phyloP scores from a whole-genome alignment of 2,329 filamentous ascomycete genomes.

The Calonectria crousiana region DNA sequence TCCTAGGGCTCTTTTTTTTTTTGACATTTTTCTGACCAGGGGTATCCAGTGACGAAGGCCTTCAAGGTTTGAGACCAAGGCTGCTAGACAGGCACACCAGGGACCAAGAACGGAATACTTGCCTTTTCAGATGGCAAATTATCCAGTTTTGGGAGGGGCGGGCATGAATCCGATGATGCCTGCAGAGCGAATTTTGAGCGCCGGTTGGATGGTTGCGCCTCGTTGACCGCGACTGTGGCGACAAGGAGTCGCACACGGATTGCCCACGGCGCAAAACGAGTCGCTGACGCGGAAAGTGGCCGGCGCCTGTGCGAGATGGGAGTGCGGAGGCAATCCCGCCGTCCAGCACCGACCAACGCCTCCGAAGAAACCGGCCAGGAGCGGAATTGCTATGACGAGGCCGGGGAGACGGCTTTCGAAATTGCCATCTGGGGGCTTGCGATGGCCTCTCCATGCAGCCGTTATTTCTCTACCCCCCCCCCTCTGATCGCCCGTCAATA shows the following conservation, averaged over 20 bases:
- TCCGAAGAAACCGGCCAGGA: not conserved
- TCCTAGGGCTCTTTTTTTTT: slow-evolving; percentile 4
- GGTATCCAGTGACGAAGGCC: not conserved
- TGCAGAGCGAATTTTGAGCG: not conserved
- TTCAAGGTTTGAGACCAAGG: not conserved
- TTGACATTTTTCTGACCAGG: not conserved
- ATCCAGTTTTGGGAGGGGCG: not conserved
- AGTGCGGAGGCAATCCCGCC: slow-evolving; percentile 13
- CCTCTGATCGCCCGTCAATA: slow-evolving; percentile 3
- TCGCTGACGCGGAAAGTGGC: slow-evolving; percentile 5
- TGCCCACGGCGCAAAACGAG: slow-evolving; percentile 6
- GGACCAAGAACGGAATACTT: not conserved
- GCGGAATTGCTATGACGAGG: not conserved
- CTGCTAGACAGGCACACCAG: not conserved
- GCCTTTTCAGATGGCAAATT: not conserved
- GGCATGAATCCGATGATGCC: slow-evolving; percentile 5
- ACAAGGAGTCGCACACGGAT: slow-evolving; percentile 3
- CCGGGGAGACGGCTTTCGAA: not conserved
- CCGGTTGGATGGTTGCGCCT: not conserved
- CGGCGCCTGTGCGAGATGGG: slow-evolving; percentile 7
- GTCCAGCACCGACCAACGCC: not conserved
- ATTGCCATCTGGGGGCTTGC: not conserved
- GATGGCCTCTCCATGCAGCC: not conserved
- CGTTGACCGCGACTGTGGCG: slow-evolving; percentile 21
- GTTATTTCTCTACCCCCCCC: slow-evolving; percentile 1